Conservation (phyloP, 2,329 filamentous ascomycete species). For the Cercospora beticola region DNA sequence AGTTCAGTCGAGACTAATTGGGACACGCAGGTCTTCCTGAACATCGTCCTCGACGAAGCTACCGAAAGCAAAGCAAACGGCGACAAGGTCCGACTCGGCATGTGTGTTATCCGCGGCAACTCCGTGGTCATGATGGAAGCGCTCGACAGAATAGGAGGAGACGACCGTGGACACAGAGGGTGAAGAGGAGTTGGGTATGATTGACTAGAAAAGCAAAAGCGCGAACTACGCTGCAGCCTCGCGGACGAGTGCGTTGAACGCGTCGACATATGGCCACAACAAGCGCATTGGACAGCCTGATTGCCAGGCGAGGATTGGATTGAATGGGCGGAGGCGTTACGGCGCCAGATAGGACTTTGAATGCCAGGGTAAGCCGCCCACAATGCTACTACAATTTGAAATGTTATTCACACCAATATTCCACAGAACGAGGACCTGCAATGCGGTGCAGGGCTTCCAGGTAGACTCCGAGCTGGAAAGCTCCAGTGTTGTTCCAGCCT, state of each 20-base stretch:
- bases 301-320: neutral
- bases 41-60: conserved; percentile 95
- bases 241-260: neutral
- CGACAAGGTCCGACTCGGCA: conserved; percentile 81
- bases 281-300: neutral
- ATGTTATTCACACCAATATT: neutral
- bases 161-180: conserved; percentile 27
- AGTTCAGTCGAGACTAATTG: neutral
- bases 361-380: conserved; percentile 13
- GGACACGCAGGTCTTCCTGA: conserved; percentile 80
- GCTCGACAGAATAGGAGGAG: conserved; percentile 41
- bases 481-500: neutral
- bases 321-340: conserved; percentile 1
- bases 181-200: conserved; percentile 4
- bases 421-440: neutral
- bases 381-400: neutral
- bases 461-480: neutral
- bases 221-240: neutral
- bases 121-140: conserved; percentile 95
- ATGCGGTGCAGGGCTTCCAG: neutral
- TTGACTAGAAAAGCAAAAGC: neutral
- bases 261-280: neutral
- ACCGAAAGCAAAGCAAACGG: conserved; percentile 91
- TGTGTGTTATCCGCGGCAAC: conserved; percentile 84
- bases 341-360: conserved; percentile 15